Evolutionary conservation across 768 basidiomycete genomes (phyloP).

Genomic region (Pleurotus platypus): DNA sequence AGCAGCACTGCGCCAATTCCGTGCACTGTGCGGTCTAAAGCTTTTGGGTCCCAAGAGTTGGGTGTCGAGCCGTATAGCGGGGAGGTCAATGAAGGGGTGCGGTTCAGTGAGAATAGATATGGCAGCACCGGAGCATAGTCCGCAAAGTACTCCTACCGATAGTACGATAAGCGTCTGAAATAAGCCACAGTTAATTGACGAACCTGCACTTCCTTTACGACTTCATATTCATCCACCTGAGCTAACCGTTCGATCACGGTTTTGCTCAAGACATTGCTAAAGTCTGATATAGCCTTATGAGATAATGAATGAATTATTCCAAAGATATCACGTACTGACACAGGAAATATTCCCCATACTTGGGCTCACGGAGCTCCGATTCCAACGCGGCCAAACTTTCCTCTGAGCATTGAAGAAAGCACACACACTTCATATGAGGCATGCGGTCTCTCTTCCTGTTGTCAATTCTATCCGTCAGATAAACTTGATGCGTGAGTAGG

Average conservation of each 20-base stretch:
- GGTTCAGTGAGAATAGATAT: slow-evolving; percentile 83
- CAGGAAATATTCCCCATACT: slow-evolving; percentile 97
- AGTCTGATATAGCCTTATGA: slow-evolving; percentile 55
- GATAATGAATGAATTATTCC: slow-evolving; percentile 13
- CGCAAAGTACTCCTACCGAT: slow-evolving; percentile 88
- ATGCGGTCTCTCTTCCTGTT: slow-evolving; percentile 88
- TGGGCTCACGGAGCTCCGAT: slow-evolving; percentile 81
- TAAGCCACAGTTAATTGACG: slow-evolving; percentile 13
- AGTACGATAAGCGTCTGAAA: slow-evolving; percentile 3
- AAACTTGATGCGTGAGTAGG: slow-evolving; percentile 92
- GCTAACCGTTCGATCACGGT: slow-evolving; percentile 88
- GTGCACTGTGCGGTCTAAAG: slow-evolving; percentile 75
- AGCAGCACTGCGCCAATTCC: slow-evolving; percentile 84
- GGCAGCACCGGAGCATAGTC: slow-evolving; percentile 90
- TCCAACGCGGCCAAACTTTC: slow-evolving; percentile 82
- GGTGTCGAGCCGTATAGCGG: slow-evolving; percentile 72
- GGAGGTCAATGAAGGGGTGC: slow-evolving; percentile 55
- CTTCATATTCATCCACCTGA: slow-evolving; percentile 92
- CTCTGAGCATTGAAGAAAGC: slow-evolving; percentile 82
- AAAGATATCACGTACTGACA: slow-evolving; percentile 86
- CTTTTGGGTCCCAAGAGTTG: slow-evolving; percentile 70
- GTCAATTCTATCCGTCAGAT: slow-evolving; percentile 96
- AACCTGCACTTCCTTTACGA: slow-evolving; percentile 96
- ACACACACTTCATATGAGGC: slow-evolving; percentile 96
- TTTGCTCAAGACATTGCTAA: slow-evolving; percentile 92